Conservation (phyloP, 2,329 filamentous ascomycete species). For the Aspergillus sp. region DNA sequence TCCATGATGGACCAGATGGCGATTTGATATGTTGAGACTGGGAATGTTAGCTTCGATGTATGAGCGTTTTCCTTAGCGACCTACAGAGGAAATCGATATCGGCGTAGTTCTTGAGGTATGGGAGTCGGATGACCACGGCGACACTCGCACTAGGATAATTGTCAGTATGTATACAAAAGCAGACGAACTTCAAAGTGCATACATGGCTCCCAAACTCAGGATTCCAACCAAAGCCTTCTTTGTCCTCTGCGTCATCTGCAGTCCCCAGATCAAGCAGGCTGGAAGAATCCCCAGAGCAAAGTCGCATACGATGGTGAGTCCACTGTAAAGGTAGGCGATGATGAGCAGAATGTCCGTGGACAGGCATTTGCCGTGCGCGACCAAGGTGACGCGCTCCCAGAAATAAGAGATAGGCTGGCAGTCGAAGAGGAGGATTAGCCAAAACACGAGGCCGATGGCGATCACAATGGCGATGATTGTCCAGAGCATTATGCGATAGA, state of each 20-base stretch:
- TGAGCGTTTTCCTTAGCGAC: background rate
- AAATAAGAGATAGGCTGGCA: conserved; percentile 56
- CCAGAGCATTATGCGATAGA: conserved; percentile 51
- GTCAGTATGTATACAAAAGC: background rate
- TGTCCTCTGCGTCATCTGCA: conserved; percentile 58
- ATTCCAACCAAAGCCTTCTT: conserved; percentile 58
- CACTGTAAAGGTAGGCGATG: conserved; percentile 57
- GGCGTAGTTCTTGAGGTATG: conserved; percentile 23
- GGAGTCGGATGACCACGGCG: conserved; percentile 31
- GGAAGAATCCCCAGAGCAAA: conserved; percentile 58
- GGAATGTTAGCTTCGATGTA: conserved; percentile 22
- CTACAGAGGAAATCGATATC: conserved; percentile 33
- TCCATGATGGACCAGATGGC: conserved; percentile 44
- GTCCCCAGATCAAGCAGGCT: conserved; percentile 57
- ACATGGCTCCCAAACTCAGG: conserved; percentile 57
- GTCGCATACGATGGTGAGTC: conserved; percentile 46
- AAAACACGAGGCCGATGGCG: conserved; percentile 51
- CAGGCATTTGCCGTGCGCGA: conserved; percentile 46
- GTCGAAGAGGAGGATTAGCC: conserved; percentile 56
- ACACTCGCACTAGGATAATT: conserved; percentile 27
- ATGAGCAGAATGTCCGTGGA: conserved; percentile 52
- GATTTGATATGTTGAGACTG: conserved; percentile 50
- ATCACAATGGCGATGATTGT: conserved; percentile 48
- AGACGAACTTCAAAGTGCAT: conserved; percentile 26
- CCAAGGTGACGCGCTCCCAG: conserved; percentile 45